Percentiles rank a stretch among this genome's conserved stretches.
phyloP scores from a whole-genome alignment of 2,329 filamentous ascomycete genomes.

The Lasiodiplodia hormozganensis region DNA sequence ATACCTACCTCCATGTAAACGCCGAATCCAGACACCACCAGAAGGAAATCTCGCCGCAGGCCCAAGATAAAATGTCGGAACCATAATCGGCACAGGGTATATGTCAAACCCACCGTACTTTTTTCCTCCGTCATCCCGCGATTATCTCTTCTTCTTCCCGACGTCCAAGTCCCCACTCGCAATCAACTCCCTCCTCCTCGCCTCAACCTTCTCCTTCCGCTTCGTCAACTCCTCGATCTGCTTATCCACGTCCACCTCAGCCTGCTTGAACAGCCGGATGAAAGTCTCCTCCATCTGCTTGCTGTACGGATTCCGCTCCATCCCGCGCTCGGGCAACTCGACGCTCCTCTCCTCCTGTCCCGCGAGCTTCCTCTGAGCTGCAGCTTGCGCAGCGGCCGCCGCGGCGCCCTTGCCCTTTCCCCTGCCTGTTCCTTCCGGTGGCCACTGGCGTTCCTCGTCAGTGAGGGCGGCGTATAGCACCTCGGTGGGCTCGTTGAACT shows the following conservation, averaged over 20 bases:
- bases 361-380: neutral
- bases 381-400: conserved; percentile 6
- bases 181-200: conserved; percentile 17
- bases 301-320: conserved; percentile 24
- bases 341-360: conserved; percentile 26
- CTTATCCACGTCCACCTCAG: conserved; percentile 28
- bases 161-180: conserved; percentile 26
- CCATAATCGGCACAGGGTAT: too few species aligned
- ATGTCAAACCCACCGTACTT: too few species aligned
- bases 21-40: too few species aligned
- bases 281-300: conserved; percentile 30
- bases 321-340: conserved; percentile 28
- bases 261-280: conserved; percentile 26
- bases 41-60: too few species aligned
- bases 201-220: conserved; percentile 24
- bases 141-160: conserved; percentile 27
- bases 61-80: too few species aligned
- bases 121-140: too few species aligned
- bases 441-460: conserved; percentile 65
- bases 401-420: conserved; percentile 56
- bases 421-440: conserved; percentile 52
- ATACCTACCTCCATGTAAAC: too few species aligned
- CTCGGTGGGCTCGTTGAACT: conserved; percentile 97
- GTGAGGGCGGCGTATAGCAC: conserved; percentile 89
- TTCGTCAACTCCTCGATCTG: conserved; percentile 27